Base-by-base conservation (phyloP, 2,329 filamentous ascomycete species). In the Hypomyces rosellus region DNA sequence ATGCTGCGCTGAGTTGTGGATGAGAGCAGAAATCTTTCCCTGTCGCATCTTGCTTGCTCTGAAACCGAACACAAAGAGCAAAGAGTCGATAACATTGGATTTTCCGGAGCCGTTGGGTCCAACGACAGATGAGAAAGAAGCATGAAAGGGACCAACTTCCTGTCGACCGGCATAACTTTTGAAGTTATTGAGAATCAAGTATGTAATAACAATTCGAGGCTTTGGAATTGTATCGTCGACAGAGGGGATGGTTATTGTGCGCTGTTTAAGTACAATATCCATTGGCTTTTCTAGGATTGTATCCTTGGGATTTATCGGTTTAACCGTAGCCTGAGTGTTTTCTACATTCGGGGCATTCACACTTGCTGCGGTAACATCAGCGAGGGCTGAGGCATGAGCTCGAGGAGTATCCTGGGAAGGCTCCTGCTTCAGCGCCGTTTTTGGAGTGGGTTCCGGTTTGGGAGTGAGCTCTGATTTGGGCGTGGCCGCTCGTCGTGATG, bases 11-110 rank as follows among this genome's bases (percentile, higher is more conserved):
- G 93, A 97, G 67, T 97, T 99, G 72, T 99, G 93, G 58, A 99
- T 99, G 45, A 99, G 74, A 4, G 93, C 93, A 1, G 93, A 99
- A 44, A 99, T 90, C 72, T 99, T 99, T 63, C 93, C 93, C 68
- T 99, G 93, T 63, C 93, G 82, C 93, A 99, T 99, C 72, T 99
- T 99, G 76, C 92, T 97, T 39, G 93, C 93, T 53, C 93, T 85
- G 74, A 99, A 99, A 48, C 95, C 93, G 65, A 99, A 99, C n/a
- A 99, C 93, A 63, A 99, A 99, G 1, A 99, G 81, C 25, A 99
- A 74, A 2, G 93, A 96, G 69, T 99, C 93, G 64, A 99, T 99
- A 55, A 99, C 95, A 61, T 99, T 99, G 18, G 93, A 97, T 68
- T 99, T 99, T 52, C 93, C 93, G 9, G 93, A 99, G 54, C 93